Base-by-base conservation (phyloP, 495 filamentous ascomycete genomes). In the Evernia prunastri region DNA sequence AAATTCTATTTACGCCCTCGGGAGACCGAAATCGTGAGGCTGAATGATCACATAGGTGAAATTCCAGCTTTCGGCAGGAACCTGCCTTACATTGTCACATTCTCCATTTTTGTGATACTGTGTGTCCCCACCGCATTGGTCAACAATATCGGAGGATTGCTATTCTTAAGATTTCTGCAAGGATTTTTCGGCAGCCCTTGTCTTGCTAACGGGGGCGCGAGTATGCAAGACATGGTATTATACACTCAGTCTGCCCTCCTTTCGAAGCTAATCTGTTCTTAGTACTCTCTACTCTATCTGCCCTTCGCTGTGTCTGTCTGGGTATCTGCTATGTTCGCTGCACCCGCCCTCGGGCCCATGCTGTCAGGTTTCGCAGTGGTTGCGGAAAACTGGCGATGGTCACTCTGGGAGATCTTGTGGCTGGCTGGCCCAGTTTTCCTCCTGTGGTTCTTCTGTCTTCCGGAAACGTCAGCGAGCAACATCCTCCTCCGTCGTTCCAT, bases 281-380 rank as follows among this genome's bases (percentile, higher is more conserved):
- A 33, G 29, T 61, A 61, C 33, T 42, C 23, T 4, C 27, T 43
- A 8, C 45, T 78, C 63, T 74, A 79, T 64, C 71, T 82, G 20
- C 79, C 80, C 8, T 82, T 80, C 56, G 76, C 73, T 29, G 71
- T 83, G 63, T 79, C 77, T 47, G 68, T 79, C 13, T 82, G 80
- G 81, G 81, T 78, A 17, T 74, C 66, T 47, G 56, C 56, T 27
- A 31, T 42, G 11, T 25, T 72, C 6, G 79, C 80, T 69, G 58
- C 5, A 63, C 79, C 80, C 8, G 79, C 81, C 20, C 76, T 87
- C 1, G 84, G 84, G 8, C 84, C 84, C 15, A 76, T 86, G 4
- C 79, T 86, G 47, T 79, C 76, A 45, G 83, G 84, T n/a, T 88
- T 86, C 70, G 76, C 79, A 33, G 84, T 86, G 31, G 74, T 79